Percentiles rank a stretch among this genome's conserved stretches.
These are phyloP conservation scores for Quercus tomentella DNA, from an alignment of 331 rosid species.

Conservation along the genomic window DNA sequence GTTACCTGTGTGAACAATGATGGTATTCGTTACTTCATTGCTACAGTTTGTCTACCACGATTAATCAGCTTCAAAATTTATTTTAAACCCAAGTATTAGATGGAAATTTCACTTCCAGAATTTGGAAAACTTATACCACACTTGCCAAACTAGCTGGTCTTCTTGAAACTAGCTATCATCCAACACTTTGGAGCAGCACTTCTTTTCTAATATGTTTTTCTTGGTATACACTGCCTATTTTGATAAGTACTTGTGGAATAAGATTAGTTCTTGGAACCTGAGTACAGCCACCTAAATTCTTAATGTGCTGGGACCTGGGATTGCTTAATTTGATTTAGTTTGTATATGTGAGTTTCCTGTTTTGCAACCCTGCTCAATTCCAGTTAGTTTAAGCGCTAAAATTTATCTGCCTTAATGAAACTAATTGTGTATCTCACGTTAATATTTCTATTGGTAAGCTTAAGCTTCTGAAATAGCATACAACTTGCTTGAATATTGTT, in stretches of 20 bases:
- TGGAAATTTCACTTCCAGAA: neutral
- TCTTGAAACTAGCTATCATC: too few species aligned
- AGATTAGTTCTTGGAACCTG: neutral
- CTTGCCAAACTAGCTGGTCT: neutral
- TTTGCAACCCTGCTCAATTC: neutral
- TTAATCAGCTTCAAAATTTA: neutral
- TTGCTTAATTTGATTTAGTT: neutral
- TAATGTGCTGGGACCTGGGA: neutral
- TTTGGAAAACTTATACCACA: neutral
- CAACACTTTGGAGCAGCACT: too few species aligned
- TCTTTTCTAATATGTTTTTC: too few species aligned
- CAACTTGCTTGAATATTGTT: conserved; percentile 1
- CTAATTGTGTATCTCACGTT: too few species aligned
- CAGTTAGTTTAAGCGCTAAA: neutral
- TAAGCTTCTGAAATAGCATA: neutral
- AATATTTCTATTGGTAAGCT: neutral
- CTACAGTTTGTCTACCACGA: neutral
- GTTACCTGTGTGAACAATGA: neutral
- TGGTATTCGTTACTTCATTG: neutral
- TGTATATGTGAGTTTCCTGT: neutral
- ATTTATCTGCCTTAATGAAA: too few species aligned
- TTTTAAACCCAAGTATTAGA: neutral
- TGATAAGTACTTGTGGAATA: too few species aligned
- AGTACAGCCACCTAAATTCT: too few species aligned
- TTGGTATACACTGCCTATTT: too few species aligned